These are phyloP conservation scores for Tolypocladium capitatum DNA, from an alignment of 2,329 filamentous ascomycete species.

Conservation along the genomic window DNA sequence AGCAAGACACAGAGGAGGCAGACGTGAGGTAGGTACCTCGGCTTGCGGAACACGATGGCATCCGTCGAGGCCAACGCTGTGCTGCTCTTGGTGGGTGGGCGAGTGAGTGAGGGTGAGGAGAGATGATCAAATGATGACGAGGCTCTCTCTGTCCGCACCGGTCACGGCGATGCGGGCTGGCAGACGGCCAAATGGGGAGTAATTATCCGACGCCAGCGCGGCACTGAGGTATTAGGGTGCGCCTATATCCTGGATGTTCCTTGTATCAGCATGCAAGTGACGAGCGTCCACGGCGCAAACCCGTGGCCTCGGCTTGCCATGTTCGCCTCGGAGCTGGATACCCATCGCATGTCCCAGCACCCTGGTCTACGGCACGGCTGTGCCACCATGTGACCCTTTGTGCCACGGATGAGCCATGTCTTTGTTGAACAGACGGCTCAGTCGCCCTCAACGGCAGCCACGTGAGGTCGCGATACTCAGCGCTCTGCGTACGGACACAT, in stretches of 20 bases:
- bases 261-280: neutral
- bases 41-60: neutral
- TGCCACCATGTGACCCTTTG: neutral
- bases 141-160: neutral
- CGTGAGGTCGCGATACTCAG: neutral
- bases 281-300: neutral
- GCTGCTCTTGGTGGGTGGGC: neutral
- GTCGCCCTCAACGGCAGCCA: neutral
- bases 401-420: neutral
- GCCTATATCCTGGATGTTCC: too few species aligned
- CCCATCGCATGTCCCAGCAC: neutral
- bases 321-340: neutral
- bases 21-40: neutral
- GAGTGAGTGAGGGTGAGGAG: neutral
- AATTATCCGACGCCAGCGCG: neutral
- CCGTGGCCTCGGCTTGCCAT: neutral
- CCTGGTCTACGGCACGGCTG: neutral
- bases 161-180: neutral
- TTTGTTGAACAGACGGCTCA: neutral
- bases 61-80: neutral
- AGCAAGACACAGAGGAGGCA: neutral
- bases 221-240: neutral
- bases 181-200: neutral
- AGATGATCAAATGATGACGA: conserved; percentile 1
- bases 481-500: neutral